Base-by-base conservation (phyloP, 2,329 filamentous ascomycete species). In the Elsinoe fawcettii region DNA sequence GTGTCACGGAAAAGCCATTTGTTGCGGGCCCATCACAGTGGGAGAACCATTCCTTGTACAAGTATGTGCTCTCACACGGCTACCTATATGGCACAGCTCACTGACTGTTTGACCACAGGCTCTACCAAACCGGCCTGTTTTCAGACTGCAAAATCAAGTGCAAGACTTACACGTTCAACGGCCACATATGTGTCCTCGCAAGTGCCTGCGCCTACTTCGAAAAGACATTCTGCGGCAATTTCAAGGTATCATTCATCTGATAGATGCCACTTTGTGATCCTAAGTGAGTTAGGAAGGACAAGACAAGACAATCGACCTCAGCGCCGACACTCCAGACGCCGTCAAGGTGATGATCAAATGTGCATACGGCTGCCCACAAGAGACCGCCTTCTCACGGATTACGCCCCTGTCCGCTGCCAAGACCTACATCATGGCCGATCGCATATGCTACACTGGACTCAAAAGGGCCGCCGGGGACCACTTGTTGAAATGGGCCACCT, bases 131-230 rank as follows among this genome's bases (percentile, higher is more conserved):
- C 5, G 51, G 51, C n/a, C 18, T 20, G 2, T 39, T 54, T 32
- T 54, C 51, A 14, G 51, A 54, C 18, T 54, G 51, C 51, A 54
- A 54, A 11, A 37, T 54, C 30, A 54, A 20, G 11, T 44, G 41
- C 41, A 23, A 16, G 36, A n/a, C 6, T 8, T 23, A 22, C 18
- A 51, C 12, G 23, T 43, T 56, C 25, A 25, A 39, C 12, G 23
- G 22, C 12, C 54, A 56, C 30, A 56, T 32, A 9, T 22, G 22
- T 16, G 20, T 56, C 12, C 41, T 56, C 3, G 27, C 27, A 3
- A 32, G 30, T 16, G 37, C 54, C 23, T 56, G 39, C 20, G 4
- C 11, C 6, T 56, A 47, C 20, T 47, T 56, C 11, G 41, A 56
- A 27, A 56, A 56, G 39, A 39, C 25, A 36, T 47, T 47, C 9